Conservation (phyloP, 345 rosid genomes). For the Gossypium herbaceum region DNA sequence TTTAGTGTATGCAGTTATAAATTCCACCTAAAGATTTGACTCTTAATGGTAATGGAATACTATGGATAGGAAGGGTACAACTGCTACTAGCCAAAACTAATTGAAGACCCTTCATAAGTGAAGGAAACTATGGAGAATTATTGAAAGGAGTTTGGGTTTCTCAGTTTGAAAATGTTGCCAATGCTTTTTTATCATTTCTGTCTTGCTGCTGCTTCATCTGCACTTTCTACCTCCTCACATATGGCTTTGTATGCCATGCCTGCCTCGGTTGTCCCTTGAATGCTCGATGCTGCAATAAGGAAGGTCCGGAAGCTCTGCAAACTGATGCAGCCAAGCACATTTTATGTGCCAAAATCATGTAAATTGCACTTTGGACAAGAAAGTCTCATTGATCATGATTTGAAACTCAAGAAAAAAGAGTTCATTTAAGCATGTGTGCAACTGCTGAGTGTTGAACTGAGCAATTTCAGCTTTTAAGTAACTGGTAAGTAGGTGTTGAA, state of each 20-base stretch:
- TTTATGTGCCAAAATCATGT: not conserved
- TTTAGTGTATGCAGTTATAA: not conserved
- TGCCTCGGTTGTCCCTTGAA: slow-evolving; percentile 93
- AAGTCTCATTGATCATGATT: not conserved
- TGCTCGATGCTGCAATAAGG: slow-evolving; percentile 61
- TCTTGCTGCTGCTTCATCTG: slow-evolving; percentile 65
- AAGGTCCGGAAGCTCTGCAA: not conserved
- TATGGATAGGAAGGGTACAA: not conserved
- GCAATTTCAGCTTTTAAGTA: not conserved
- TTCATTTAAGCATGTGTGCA: not conserved
- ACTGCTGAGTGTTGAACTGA: not conserved
- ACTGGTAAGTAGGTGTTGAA: not conserved
- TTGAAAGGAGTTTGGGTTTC: slow-evolving; percentile 4
- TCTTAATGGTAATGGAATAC: not conserved
- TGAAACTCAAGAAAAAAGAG: not conserved
- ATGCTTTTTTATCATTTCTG: slow-evolving; percentile 28
- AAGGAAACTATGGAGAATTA: not conserved
- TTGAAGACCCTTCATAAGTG: not conserved
- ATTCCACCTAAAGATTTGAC: not conserved
- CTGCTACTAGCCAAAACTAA: not conserved
- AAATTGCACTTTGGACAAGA: not conserved
- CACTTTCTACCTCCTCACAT: slow-evolving; percentile 95
- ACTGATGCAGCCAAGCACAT: not conserved
- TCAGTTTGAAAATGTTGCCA: slow-evolving; percentile 2
- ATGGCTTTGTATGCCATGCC: slow-evolving; percentile 96